phyloP scores from a whole-genome alignment of 495 filamentous ascomycete species.

The Aspergillus sparsus region DNA sequence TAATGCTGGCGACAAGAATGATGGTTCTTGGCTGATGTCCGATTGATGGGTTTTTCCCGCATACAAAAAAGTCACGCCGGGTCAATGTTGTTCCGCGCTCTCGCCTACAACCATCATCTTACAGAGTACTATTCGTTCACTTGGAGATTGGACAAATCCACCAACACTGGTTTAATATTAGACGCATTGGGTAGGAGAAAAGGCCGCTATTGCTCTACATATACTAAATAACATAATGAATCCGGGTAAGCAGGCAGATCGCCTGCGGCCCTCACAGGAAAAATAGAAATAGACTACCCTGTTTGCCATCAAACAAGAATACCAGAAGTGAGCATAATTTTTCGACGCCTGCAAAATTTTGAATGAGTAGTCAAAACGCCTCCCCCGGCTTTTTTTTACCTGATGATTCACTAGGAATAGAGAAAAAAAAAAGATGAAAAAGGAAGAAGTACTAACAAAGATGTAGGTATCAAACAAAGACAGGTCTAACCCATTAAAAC shows the following conservation, averaged over 20 bases:
- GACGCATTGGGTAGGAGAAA: background rate
- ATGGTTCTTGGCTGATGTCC: slow-evolving; percentile 6
- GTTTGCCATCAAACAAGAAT: background rate
- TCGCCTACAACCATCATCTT: background rate
- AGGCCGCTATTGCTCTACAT: too few relatives aligned
- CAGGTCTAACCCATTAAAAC: slow-evolving; percentile 11
- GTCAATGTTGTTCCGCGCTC: slow-evolving; percentile 22
- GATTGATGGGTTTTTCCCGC: slow-evolving; percentile 16
- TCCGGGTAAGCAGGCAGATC: too few relatives aligned
- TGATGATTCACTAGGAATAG: slow-evolving; percentile 19
- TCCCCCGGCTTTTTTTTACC: background rate
- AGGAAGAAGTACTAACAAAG: slow-evolving; percentile 9
- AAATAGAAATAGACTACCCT: background rate
- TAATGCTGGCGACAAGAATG: background rate
- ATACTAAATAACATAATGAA: too few relatives aligned
- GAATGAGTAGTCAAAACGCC: slow-evolving; percentile 13
- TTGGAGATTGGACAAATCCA: background rate
- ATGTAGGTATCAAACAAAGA: slow-evolving; percentile 26
- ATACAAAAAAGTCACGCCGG: slow-evolving; percentile 18
- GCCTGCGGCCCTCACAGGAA: too few relatives aligned
- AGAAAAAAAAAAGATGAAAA: slow-evolving; percentile 7
- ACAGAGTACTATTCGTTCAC: background rate
- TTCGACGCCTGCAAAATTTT: slow-evolving; percentile 13
- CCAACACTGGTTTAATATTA: background rate
- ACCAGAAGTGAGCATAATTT: background rate